Conservation (phyloP, 495 filamentous ascomycete species). For the Lasiosphaeria ovina region DNA sequence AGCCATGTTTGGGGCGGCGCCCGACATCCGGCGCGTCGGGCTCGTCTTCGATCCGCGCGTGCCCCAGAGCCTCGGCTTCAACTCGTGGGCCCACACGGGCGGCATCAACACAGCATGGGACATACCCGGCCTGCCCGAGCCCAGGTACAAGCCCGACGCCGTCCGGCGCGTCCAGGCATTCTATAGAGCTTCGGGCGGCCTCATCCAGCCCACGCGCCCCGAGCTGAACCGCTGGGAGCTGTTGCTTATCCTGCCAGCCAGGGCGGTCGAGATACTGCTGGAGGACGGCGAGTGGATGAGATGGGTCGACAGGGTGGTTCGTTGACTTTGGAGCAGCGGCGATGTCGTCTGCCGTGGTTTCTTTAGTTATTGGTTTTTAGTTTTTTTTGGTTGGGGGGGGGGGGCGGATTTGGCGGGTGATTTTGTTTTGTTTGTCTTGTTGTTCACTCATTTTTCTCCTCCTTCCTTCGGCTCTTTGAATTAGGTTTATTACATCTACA, state of each 20-base stretch:
- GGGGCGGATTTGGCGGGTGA: too few species aligned
- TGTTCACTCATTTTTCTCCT: too few species aligned
- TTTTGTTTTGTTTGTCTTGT: too few species aligned
- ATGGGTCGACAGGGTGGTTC: constrained; percentile 3
- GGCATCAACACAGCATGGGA: background rate
- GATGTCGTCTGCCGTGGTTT: too few species aligned
- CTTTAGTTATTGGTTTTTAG: too few species aligned
- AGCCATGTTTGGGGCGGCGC: background rate
- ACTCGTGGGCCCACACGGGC: constrained; percentile 1
- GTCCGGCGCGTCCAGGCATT: background rate
- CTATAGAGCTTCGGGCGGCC: background rate
- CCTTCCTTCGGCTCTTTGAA: too few species aligned
- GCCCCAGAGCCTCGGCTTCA: background rate
- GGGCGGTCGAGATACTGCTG: background rate
- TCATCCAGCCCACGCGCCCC: background rate
- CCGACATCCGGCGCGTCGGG: constrained; percentile 5
- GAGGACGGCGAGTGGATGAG: background rate
- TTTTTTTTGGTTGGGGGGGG: too few species aligned
- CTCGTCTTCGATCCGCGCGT: constrained; percentile 1
- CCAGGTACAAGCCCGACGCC: constrained; percentile 3
- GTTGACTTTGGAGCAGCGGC: too few species aligned
- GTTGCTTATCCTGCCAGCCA: background rate
- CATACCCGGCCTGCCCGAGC: background rate
- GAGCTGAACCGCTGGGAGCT: background rate
- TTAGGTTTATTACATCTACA: too few species aligned